Base-by-base conservation (phyloP, 495 filamentous ascomycete species). In the Lasiosphaeria ovina region DNA sequence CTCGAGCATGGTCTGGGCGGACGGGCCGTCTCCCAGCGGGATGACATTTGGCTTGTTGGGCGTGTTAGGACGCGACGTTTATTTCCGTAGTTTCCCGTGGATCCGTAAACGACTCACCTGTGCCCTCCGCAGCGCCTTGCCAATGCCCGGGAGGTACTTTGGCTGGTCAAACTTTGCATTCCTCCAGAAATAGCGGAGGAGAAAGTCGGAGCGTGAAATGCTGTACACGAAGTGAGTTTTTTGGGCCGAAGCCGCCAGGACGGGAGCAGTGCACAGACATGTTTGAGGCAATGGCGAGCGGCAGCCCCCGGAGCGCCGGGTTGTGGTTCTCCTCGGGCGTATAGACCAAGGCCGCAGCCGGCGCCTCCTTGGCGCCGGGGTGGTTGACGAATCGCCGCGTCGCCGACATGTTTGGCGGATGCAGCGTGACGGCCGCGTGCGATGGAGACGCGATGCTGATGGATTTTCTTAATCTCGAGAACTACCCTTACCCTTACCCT, bases 81-180 rank as follows among this genome's bases (percentile, higher is more conserved):
- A 9, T 4, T 24, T 24, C 24, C 24, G 24, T 24, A 24, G 16
- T 34, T 38, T 31, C 7, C 32, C 33, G 11, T 55, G 60, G 53
- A 62, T 62, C 52, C 11, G 14, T 6, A 33, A 42, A 3, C 8
- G 10, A 11, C 60, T 35, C 35, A 74, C 74, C 64, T 91, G 86
- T 64, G 84, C 87, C 48, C 86, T 80, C 49, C 84, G 81, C 12
- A 79, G 67, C 64, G 87, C 86, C 24, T 78, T 61, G 6, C 85
- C 74, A 12, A 97, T 79, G 31, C 81, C 78, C 4, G 75, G 71
- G 7, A 88, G 76, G 36, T 83, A 67, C 54, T 83, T 84, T 35
- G 92, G 79, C 33, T 74, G 66, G 45, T 74, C 78, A 62, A 97
- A 91, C 24, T 87, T 87, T 34, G 90, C 90, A 74, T 92, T 93